Base-by-base conservation (phyloP, 805 yeast species). In the Kuraishia molischiana region DNA sequence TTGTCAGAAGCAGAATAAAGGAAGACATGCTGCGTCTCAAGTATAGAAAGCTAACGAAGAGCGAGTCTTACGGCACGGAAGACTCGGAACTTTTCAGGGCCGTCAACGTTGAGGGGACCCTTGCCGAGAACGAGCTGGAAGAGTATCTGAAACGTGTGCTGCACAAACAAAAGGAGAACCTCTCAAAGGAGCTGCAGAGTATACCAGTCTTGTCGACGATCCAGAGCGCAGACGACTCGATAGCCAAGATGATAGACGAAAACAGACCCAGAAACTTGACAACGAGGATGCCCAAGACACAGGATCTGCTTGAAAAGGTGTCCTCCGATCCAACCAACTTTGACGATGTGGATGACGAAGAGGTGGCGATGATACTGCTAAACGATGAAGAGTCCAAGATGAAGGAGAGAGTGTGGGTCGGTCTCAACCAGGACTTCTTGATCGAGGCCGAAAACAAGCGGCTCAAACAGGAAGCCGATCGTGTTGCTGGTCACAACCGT, bases 341-440 rank as follows among this genome's bases (percentile, higher is more conserved):
- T 33, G 77, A 78, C 6, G 95, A 86, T 49, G 81, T 81, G 4
- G 94, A 85, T 46, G 97, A 87, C 52, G 90, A 78, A 11, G 95
- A 86, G 46, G 65, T 85, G 10, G 76, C 74, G 4, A 60, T 63
- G 0, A 67, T 78, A 24, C 51, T 85, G 32, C 64, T 92, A 35
- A 68, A 73, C 2, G 77, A 71, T 38, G 86, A 79, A 36, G 96
- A 89, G 44, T 69, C 79, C 9, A 68, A 62, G 40, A 54, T 80
- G 44, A 92, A 90, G 56, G 89, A 86, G 47, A 69, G 82, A 42
- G 74, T 89, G 3, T 92, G 98, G 97, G 77, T 83, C 38, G 89
- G 92, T 2, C 67, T 85, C 29, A 89, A 94, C 57, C 84, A 83
- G 42, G 97, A 89, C 21, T 92, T 75, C 52, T 61, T 92, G 39